Evolutionary conservation across 192 early-diverging fungal species (phyloP).

Genomic region (Coemansia biformis): DNA sequence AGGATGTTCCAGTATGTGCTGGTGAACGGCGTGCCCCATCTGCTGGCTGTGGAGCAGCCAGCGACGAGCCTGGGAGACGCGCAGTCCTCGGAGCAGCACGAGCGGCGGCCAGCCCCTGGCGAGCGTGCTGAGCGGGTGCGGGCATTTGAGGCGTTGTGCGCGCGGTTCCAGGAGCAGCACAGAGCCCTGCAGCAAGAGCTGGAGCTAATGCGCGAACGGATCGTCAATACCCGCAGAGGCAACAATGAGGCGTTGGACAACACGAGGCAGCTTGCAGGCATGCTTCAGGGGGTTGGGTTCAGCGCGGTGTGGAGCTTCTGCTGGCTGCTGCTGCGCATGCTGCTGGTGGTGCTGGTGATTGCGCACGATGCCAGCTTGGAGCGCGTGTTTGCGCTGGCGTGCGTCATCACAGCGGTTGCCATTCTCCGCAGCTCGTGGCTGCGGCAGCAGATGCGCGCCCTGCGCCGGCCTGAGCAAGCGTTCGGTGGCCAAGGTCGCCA

Average conservation of each 20-base stretch:
- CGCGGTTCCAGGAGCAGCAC: background rate
- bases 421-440: constrained; percentile 20
- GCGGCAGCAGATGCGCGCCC: background rate
- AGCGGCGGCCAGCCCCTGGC: constrained; percentile 1
- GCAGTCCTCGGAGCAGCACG: constrained; percentile 21
- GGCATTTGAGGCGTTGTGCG: background rate
- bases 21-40: constrained; percentile 34
- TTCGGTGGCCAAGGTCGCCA: constrained; percentile 1
- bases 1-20: constrained; percentile 44
- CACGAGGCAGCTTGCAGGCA: constrained; percentile 16
- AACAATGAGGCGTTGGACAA: too few species aligned
- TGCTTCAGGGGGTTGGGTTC: constrained; percentile 24
- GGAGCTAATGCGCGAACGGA: too few species aligned
- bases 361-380: constrained; percentile 36
- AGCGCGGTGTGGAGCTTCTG: constrained; percentile 25
- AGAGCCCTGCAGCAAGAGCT: background rate
- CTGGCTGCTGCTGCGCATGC: constrained; percentile 32
- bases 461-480: constrained; percentile 10
- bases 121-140: background rate
- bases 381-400: constrained; percentile 19
- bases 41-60: too few species aligned
- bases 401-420: constrained; percentile 10
- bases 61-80: too few species aligned
- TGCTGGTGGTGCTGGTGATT: constrained; percentile 30
- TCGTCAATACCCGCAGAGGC: too few species aligned